Evolutionary conservation across 2,329 filamentous ascomycete species (phyloP).

Genomic region (Diplodia corticola): DNA sequence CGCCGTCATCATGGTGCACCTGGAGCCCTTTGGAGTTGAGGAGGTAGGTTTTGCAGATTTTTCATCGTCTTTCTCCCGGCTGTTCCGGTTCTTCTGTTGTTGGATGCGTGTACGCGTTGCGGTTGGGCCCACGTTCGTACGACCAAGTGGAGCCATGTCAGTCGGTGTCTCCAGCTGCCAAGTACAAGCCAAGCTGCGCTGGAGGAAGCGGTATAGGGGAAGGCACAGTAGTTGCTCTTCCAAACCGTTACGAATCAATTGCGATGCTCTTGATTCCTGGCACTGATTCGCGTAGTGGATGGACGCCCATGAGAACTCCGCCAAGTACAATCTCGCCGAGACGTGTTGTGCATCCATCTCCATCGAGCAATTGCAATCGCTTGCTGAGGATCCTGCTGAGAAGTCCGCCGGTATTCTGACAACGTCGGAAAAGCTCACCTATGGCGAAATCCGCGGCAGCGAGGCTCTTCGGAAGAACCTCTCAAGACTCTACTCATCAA

Average conservation of each 20-base stretch:
- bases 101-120: background rate
- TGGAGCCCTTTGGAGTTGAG: slow-evolving; percentile 19
- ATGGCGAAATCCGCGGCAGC: slow-evolving; percentile 72
- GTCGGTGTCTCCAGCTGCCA: slow-evolving; percentile 9
- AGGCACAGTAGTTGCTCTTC: background rate
- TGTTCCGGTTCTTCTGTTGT: background rate
- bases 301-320: slow-evolving; percentile 54
- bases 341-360: slow-evolving; percentile 77
- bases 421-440: slow-evolving; percentile 63
- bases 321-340: slow-evolving; percentile 71
- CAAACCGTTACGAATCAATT: background rate
- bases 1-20: slow-evolving; percentile 24
- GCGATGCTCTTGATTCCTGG: background rate
- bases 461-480: slow-evolving; percentile 64
- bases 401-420: slow-evolving; percentile 40
- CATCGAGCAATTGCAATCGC: slow-evolving; percentile 46
- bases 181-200: background rate
- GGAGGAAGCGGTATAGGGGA: background rate
- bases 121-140: slow-evolving; percentile 10
- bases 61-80: background rate
- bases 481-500: slow-evolving; percentile 63
- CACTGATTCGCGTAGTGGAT: slow-evolving; percentile 51
- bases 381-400: slow-evolving; percentile 53
- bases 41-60: slow-evolving; percentile 7
- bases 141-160: background rate